Evolutionary conservation across 345 rosid genomes (phyloP).

Genomic region (Pistacia vera): DNA sequence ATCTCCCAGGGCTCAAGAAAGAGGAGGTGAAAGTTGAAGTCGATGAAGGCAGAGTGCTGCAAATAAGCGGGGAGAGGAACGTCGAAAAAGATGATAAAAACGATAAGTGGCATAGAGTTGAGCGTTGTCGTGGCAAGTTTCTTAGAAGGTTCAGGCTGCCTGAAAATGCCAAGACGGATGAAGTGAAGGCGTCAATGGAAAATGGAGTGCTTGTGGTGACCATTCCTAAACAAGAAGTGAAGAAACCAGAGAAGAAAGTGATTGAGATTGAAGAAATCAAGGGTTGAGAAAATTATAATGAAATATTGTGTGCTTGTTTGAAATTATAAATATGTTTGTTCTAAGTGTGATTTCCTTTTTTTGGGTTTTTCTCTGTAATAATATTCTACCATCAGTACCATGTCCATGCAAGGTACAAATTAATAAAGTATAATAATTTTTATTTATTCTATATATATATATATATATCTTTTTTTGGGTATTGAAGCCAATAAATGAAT

Average conservation of each 20-base stretch:
- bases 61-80: constrained; percentile 43
- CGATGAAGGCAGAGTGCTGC: constrained; percentile 35
- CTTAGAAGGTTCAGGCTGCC: constrained; percentile 50
- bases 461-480: too few relatives aligned
- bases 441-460: too few relatives aligned
- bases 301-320: not conserved
- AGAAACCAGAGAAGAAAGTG: constrained; percentile 38
- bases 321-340: not conserved
- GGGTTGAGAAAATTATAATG: not conserved
- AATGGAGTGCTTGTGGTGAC: constrained; percentile 47
- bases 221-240: constrained; percentile 39
- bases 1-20: constrained; percentile 52
- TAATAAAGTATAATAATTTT: too few relatives aligned
- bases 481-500: too few relatives aligned
- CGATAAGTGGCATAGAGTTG: constrained; percentile 51
- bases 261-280: constrained; percentile 37
- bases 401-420: too few relatives aligned
- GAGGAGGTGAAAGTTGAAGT: constrained; percentile 51
- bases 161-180: constrained; percentile 40
- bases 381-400: too few relatives aligned
- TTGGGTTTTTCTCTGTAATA: not conserved
- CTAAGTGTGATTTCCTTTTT: not conserved
- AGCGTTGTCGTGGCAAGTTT: constrained; percentile 39
- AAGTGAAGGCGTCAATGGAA: constrained; percentile 45
- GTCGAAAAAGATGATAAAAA: constrained; percentile 26